These are phyloP conservation scores for Ceratobasidium sp. DNA, from an alignment of 1,284 basidiomycete species.

Conservation along the genomic window DNA sequence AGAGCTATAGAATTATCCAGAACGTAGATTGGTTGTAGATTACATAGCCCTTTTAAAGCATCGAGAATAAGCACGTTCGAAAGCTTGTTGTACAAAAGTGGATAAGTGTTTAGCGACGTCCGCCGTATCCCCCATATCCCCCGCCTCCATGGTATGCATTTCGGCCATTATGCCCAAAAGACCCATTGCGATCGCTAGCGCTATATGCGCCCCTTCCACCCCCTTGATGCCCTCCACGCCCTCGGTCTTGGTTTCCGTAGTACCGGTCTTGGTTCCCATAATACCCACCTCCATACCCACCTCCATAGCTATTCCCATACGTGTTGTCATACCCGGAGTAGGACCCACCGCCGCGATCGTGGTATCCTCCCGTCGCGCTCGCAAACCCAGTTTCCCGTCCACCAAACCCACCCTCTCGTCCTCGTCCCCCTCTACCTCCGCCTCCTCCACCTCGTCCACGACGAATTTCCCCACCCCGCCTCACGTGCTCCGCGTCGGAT, in stretches of 20 bases:
- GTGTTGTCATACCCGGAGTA: slow-evolving; percentile 37
- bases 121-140: slow-evolving; percentile 45
- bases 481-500: slow-evolving; percentile 78
- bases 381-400: slow-evolving; percentile 49
- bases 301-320: slow-evolving; percentile 40
- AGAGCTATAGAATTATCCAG: slow-evolving; percentile 45
- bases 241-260: not conserved
- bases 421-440: slow-evolving; percentile 53
- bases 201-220: slow-evolving; percentile 32
- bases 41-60: slow-evolving; percentile 19
- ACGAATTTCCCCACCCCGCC: slow-evolving; percentile 59
- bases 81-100: not conserved
- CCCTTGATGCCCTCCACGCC: not conserved
- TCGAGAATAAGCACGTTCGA: slow-evolving; percentile 12
- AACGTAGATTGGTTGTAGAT: slow-evolving; percentile 36
- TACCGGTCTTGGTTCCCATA: slow-evolving; percentile 7
- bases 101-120: slow-evolving; percentile 15
- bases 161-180: too few species aligned
- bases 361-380: slow-evolving; percentile 42
- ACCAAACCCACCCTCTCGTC: slow-evolving; percentile 24
- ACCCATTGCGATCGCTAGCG: too few species aligned
- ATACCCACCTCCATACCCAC: slow-evolving; percentile 50
- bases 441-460: slow-evolving; percentile 57
- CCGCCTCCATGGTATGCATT: slow-evolving; percentile 45
- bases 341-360: slow-evolving; percentile 39